phyloP scores from a whole-genome alignment of 345 rosid species.

The Draba incana region DNA sequence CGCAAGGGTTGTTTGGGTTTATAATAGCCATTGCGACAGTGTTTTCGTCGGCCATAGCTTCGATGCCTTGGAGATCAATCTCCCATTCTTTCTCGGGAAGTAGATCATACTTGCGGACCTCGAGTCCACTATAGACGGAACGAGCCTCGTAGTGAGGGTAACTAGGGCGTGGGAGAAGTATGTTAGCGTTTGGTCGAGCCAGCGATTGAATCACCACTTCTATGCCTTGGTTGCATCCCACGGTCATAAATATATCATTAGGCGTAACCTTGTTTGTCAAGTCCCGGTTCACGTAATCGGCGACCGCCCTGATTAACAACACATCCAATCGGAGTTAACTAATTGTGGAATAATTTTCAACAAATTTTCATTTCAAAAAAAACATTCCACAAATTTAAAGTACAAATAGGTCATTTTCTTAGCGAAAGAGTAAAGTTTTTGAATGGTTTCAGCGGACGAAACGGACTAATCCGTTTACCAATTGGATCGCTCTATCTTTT shows the following conservation, averaged over 20 bases:
- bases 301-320: conserved; percentile 56
- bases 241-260: conserved; percentile 54
- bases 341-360: neutral
- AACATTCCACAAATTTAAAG: no score
- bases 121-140: conserved; percentile 47
- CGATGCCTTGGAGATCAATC: conserved; percentile 61
- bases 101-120: conserved; percentile 65
- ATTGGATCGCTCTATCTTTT: no score
- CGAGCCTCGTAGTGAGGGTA: conserved; percentile 61
- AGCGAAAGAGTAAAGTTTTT: no score
- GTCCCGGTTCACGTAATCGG: conserved; percentile 58
- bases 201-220: conserved; percentile 53
- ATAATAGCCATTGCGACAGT: conserved; percentile 67
- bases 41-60: conserved; percentile 64
- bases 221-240: conserved; percentile 68
- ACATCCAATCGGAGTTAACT: neutral
- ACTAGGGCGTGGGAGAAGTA: conserved; percentile 69
- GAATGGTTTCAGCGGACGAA: no score
- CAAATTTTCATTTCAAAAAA: neutral
- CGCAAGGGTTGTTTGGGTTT: conserved; percentile 74
- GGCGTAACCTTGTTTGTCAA: conserved; percentile 60
- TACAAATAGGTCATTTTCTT: no score
- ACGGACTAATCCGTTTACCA: no score
- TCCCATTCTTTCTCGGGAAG: conserved; percentile 70
- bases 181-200: conserved; percentile 63